phyloP scores from a whole-genome alignment of 1,284 basidiomycete species.

The Cystobasidiaceae sp. region DNA sequence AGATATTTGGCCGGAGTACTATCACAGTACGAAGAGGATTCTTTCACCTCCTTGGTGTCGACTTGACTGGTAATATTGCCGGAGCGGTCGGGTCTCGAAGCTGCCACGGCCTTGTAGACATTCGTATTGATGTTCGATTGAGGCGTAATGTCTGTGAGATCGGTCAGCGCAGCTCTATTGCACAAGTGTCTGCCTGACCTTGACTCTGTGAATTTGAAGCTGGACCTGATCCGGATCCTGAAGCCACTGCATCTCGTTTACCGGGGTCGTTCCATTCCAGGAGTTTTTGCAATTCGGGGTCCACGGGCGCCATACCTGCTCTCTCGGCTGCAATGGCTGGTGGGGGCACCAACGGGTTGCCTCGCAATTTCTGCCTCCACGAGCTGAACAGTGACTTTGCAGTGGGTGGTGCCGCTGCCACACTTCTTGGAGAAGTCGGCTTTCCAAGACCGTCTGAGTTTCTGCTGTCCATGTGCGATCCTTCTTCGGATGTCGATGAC shows the following conservation, averaged over 20 bases:
- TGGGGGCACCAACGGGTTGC: slow-evolving; percentile 1
- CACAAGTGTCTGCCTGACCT: background rate
- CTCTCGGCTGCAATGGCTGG: too few relatives aligned
- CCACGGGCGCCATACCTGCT: too few relatives aligned
- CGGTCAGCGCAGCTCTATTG: background rate
- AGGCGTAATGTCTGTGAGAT: slow-evolving; percentile 41
- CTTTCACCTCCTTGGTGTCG: slow-evolving; percentile 46
- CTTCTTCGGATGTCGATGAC: too few relatives aligned
- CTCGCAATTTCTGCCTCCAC: slow-evolving; percentile 24
- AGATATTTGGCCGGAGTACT: slow-evolving; percentile 44
- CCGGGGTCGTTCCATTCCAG: too few relatives aligned
- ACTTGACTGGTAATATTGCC: slow-evolving; percentile 45
- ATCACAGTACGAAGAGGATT: slow-evolving; percentile 48
- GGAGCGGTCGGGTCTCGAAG: slow-evolving; percentile 47
- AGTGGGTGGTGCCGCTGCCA: background rate
- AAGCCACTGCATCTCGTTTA: too few relatives aligned
- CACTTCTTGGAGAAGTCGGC: too few relatives aligned
- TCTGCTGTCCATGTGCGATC: too few relatives aligned
- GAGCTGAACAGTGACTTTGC: slow-evolving; percentile 15
- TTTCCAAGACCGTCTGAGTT: too few relatives aligned
- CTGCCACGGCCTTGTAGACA: slow-evolving; percentile 46
- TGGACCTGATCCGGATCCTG: too few relatives aligned
- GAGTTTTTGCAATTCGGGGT: too few relatives aligned
- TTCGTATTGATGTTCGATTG: slow-evolving; percentile 45
- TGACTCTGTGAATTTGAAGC: background rate